Percentiles rank a stretch among this genome's conserved stretches.
Evolutionary conservation across 1,139 yeast species (phyloP).

Genomic region (Pichia sp.): DNA sequence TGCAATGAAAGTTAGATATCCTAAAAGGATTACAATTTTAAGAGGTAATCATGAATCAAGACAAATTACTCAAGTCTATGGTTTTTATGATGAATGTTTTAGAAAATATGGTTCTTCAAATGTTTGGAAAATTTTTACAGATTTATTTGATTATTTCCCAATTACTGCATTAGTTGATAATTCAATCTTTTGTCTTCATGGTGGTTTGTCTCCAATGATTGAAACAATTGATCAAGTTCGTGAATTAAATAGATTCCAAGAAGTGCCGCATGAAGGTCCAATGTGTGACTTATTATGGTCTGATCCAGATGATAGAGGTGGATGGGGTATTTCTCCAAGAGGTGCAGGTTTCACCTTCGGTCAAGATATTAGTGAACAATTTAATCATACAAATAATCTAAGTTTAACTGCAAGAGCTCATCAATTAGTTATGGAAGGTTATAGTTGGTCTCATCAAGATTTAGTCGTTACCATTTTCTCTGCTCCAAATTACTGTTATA

Average conservation of each 20-base stretch:
- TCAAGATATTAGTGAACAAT: slow-evolving; percentile 76
- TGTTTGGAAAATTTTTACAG: slow-evolving; percentile 76
- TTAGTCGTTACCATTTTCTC: slow-evolving; percentile 93
- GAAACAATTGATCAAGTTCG: slow-evolving; percentile 86
- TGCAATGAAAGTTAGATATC: slow-evolving; percentile 86
- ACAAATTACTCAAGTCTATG: slow-evolving; percentile 96
- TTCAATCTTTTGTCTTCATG: slow-evolving; percentile 84
- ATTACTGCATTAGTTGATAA: slow-evolving; percentile 81
- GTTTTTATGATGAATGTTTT: slow-evolving; percentile 95
- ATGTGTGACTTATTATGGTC: slow-evolving; percentile 98
- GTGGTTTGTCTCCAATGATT: slow-evolving; percentile 92
- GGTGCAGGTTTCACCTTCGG: slow-evolving; percentile 98
- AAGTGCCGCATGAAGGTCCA: slow-evolving; percentile 98
- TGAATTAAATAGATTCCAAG: slow-evolving; percentile 60
- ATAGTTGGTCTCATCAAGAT: slow-evolving; percentile 65
- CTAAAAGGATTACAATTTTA: slow-evolving; percentile 85
- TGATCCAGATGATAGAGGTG: slow-evolving; percentile 93
- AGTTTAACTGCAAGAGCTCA: slow-evolving; percentile 94
- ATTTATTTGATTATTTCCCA: slow-evolving; percentile 85
- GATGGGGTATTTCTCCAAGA: slow-evolving; percentile 97
- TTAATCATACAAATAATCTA: slow-evolving; percentile 72
- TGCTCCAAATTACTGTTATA: slow-evolving; percentile 91
- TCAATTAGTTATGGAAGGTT: slow-evolving; percentile 96
- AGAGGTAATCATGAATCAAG: slow-evolving; percentile 97
- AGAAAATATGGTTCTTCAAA: slow-evolving; percentile 93